A percentile compares a stretch with the other conserved stretches of the same genome.
Evolutionary conservation across 805 yeast genomes (phyloP).

Genomic region (Komagataella populi): DNA sequence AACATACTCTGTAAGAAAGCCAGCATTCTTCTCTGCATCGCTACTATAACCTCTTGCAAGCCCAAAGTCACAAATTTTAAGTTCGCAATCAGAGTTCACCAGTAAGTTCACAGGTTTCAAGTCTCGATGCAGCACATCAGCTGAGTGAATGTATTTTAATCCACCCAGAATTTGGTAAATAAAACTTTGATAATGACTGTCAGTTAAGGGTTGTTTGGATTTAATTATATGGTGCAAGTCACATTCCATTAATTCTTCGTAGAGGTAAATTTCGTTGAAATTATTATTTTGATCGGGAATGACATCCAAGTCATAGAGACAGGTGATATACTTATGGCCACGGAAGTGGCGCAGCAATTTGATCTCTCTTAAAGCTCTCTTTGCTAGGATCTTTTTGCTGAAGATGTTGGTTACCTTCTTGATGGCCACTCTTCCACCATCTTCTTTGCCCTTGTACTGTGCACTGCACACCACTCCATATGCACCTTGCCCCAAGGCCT

Average conservation of each 20-base stretch:
- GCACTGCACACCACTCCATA: slow-evolving; percentile 93
- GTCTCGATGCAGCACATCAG: slow-evolving; percentile 87
- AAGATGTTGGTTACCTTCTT: slow-evolving; percentile 82
- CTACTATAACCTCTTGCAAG: slow-evolving; percentile 60
- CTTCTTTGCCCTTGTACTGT: slow-evolving; percentile 70
- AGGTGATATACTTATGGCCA: slow-evolving; percentile 85
- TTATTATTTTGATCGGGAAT: slow-evolving; percentile 63
- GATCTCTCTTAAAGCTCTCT: slow-evolving; percentile 80
- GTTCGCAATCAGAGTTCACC: slow-evolving; percentile 84
- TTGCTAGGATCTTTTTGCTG: slow-evolving; percentile 75
- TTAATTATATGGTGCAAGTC: slow-evolving; percentile 73
- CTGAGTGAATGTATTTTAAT: slow-evolving; percentile 79
- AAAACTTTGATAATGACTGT: slow-evolving; percentile 90
- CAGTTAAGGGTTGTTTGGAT: slow-evolving; percentile 62
- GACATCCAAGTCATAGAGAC: slow-evolving; percentile 61
- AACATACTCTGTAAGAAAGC: slow-evolving; percentile 91
- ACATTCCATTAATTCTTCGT: slow-evolving; percentile 82
- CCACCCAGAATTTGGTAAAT: slow-evolving; percentile 86
- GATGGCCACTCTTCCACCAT: slow-evolving; percentile 65
- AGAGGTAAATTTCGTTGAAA: slow-evolving; percentile 79
- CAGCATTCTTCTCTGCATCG: slow-evolving; percentile 50
- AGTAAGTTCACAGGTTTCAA: slow-evolving; percentile 81
- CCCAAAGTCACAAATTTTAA: slow-evolving; percentile 91
- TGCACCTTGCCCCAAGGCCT: slow-evolving; percentile 93
- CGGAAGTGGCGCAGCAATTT: slow-evolving; percentile 80